A percentile compares a stretch with the other conserved stretches of the same genome.
Conservation (phyloP, 192 early-diverging fungal genomes). For the Mortierella hygrophila region DNA sequence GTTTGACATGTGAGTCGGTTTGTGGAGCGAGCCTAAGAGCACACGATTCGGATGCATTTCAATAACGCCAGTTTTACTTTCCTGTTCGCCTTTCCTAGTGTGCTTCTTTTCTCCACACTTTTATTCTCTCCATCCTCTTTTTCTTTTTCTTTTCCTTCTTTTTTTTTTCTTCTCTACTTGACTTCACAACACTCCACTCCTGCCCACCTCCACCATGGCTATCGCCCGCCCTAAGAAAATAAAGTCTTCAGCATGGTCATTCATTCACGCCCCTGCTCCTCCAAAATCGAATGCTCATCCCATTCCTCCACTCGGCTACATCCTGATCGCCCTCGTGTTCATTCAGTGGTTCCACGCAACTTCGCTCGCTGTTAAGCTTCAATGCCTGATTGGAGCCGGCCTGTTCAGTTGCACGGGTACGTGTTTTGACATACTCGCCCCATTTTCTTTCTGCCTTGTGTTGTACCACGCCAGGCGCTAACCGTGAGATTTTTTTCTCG, state of each 20-base stretch:
- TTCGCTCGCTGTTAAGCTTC: constrained; percentile 46
- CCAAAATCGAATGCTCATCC: constrained; percentile 42
- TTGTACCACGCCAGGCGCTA: background rate
- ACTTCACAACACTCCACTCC: background rate
- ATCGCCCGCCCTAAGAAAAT: background rate
- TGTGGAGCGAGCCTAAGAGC: too few species aligned
- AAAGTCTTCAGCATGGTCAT: constrained; percentile 27
- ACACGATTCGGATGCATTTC: too few species aligned
- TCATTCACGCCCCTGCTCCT: constrained; percentile 34
- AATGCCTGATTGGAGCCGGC: constrained; percentile 44
- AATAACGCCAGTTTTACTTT: too few species aligned
- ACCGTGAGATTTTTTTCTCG: background rate
- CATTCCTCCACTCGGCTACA: constrained; percentile 42
- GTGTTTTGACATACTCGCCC: background rate
- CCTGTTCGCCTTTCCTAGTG: too few species aligned
- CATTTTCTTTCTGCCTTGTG: background rate
- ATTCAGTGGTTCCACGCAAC: constrained; percentile 49
- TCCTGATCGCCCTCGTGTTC: constrained; percentile 36
- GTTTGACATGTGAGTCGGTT: too few species aligned
- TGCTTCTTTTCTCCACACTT: too few species aligned
- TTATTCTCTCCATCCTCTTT: background rate
- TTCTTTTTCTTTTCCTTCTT: background rate
- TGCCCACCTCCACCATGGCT: background rate
- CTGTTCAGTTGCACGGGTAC: constrained; percentile 50
- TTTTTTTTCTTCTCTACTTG: background rate